phyloP scores from a whole-genome alignment of 179 eudicot genomes.

The Beta lomatogona region DNA sequence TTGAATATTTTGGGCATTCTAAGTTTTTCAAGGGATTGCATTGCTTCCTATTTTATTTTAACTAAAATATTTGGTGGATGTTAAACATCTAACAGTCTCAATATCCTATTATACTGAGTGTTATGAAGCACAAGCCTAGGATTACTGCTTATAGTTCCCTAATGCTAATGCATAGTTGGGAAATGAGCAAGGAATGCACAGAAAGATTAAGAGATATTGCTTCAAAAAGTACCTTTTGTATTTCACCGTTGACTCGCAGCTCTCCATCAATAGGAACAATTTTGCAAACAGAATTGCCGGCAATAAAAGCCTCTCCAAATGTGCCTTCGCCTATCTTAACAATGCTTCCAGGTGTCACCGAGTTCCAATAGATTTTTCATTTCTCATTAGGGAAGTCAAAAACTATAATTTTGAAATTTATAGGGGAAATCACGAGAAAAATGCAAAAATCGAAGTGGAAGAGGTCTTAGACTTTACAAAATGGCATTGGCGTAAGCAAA shows the following conservation, averaged over 20 bases:
- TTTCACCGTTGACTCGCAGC: conserved; percentile 82
- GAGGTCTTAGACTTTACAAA: neutral
- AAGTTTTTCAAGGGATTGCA: too few relatives aligned
- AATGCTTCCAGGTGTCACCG: conserved; percentile 63
- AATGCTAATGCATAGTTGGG: conserved; percentile 4
- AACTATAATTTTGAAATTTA: neutral
- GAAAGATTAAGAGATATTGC: neutral
- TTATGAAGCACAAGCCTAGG: neutral
- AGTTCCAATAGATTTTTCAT: conserved; percentile 20
- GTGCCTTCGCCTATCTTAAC: conserved; percentile 99
- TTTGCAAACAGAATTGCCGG: conserved; percentile 82
- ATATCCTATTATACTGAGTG: neutral
- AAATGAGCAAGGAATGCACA: neutral
- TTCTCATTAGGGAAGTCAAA: conserved; percentile 14
- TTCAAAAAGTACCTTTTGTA: conserved; percentile 77
- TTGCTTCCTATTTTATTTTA: too few relatives aligned
- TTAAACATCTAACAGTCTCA: neutral
- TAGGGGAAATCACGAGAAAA: neutral
- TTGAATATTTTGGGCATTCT: too few relatives aligned
- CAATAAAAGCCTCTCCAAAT: conserved; percentile 89
- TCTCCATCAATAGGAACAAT: conserved; percentile 93
- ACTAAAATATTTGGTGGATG: too few relatives aligned
- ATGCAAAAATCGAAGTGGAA: neutral
- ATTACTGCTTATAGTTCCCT: conserved; percentile 10
- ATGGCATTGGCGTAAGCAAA: neutral